phyloP scores from a whole-genome alignment of 495 filamentous ascomycete species.

The Pyronema domesticum region DNA sequence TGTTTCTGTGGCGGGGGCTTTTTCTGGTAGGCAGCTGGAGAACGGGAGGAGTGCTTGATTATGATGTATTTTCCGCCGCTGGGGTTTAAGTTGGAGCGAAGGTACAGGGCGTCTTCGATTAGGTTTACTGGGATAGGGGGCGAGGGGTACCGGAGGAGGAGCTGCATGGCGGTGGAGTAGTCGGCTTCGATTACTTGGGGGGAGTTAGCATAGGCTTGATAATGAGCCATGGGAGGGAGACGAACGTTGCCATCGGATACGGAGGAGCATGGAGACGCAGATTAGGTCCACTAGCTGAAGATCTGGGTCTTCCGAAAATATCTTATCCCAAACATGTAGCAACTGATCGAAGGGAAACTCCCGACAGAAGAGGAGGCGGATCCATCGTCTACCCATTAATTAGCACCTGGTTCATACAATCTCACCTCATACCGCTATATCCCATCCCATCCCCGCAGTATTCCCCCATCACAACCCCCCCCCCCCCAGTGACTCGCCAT shows the following conservation, averaged over 20 bases:
- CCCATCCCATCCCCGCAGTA: neutral
- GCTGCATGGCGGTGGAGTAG: slow-evolving; percentile 62
- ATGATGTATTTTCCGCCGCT: slow-evolving; percentile 60
- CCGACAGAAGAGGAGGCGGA: slow-evolving; percentile 77
- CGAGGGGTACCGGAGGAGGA: slow-evolving; percentile 65
- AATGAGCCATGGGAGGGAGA: slow-evolving; percentile 5
- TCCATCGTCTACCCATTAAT: slow-evolving; percentile 53
- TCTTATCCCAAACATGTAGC: slow-evolving; percentile 69
- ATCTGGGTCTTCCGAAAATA: slow-evolving; percentile 78
- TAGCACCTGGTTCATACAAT: neutral
- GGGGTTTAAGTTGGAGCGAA: slow-evolving; percentile 55
- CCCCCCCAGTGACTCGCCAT: neutral
- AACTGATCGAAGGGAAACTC: slow-evolving; percentile 81
- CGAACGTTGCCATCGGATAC: slow-evolving; percentile 80
- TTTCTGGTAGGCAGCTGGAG: slow-evolving; percentile 32
- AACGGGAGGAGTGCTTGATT: slow-evolving; percentile 59
- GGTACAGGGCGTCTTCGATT: slow-evolving; percentile 72
- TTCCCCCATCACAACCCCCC: neutral
- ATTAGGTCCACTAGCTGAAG: slow-evolving; percentile 70
- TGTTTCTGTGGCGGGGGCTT: neutral
- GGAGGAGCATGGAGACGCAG: slow-evolving; percentile 82
- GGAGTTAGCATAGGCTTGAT: neutral
- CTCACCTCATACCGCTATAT: no score
- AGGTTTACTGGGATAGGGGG: slow-evolving; percentile 50
- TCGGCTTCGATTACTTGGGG: slow-evolving; percentile 60